Evolutionary conservation across 2,329 filamentous ascomycete species (phyloP).

Genomic region (Exophiala sideris): DNA sequence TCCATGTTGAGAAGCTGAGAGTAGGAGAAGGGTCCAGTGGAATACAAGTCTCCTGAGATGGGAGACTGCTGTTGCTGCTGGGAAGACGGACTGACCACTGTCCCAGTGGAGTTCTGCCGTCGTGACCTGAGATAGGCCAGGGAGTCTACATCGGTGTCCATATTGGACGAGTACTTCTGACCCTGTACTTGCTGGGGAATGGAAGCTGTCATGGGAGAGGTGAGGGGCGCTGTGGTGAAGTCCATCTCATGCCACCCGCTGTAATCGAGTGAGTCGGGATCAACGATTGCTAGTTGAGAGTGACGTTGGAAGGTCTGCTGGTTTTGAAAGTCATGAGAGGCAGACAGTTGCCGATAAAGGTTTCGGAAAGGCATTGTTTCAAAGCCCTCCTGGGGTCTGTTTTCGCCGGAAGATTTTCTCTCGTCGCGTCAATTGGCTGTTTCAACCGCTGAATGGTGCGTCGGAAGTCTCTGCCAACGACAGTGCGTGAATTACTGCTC

Average conservation of each 20-base stretch:
- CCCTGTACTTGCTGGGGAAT: slow-evolving; percentile 2
- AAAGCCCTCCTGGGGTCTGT: not conserved
- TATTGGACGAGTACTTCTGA: slow-evolving; percentile 22
- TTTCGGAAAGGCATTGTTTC: slow-evolving; percentile 21
- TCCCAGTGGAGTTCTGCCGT: slow-evolving; percentile 17
- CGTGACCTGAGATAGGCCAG: slow-evolving; percentile 17
- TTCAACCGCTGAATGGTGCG: not conserved
- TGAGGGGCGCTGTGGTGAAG: slow-evolving; percentile 22
- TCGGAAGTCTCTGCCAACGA: not conserved
- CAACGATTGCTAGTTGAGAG: slow-evolving; percentile 21
- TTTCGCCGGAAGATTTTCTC: not conserved
- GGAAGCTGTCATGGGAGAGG: slow-evolving; percentile 8
- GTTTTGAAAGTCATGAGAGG: slow-evolving; percentile 25
- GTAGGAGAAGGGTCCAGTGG: slow-evolving; percentile 20
- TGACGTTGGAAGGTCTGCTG: slow-evolving; percentile 19
- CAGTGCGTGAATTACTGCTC: not conserved
- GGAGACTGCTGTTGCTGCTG: slow-evolving; percentile 15
- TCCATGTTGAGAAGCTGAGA: slow-evolving; percentile 27
- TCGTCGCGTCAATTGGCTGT: not conserved
- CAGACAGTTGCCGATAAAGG: slow-evolving; percentile 14
- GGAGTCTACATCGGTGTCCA: slow-evolving; percentile 22
- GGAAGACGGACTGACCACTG: slow-evolving; percentile 4
- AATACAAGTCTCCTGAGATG: slow-evolving; percentile 24
- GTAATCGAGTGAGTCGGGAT: slow-evolving; percentile 24
- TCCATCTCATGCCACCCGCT: slow-evolving; percentile 28